Evolutionary conservation across 2,329 filamentous ascomycete species (phyloP).

Genomic region (Epichloe glyceriae): DNA sequence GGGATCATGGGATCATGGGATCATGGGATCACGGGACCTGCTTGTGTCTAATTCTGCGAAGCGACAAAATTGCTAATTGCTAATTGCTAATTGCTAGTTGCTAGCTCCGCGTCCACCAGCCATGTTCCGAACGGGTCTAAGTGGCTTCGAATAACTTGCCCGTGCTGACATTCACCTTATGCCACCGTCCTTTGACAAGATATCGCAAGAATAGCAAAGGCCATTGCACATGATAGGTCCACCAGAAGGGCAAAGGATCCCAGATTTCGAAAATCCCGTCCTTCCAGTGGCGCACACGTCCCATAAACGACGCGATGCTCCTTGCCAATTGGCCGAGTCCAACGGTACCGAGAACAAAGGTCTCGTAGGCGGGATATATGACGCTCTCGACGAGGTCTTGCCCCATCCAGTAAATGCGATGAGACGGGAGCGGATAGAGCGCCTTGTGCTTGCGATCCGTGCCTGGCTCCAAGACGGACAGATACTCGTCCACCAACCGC

Average conservation of each 20-base stretch:
- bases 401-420: slow-evolving; percentile 48
- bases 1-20: too few species aligned
- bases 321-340: not conserved
- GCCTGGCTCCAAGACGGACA: slow-evolving; percentile 28
- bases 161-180: slow-evolving; percentile 55
- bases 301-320: slow-evolving; percentile 14
- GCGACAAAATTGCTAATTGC: too few species aligned
- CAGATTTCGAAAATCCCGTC: slow-evolving; percentile 39
- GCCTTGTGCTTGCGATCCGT: slow-evolving; percentile 8
- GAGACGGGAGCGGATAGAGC: slow-evolving; percentile 11
- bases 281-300: slow-evolving; percentile 36
- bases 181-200: slow-evolving; percentile 41
- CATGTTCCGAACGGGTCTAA: too few species aligned
- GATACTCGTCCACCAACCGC: slow-evolving; percentile 38
- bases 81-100: too few species aligned
- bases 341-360: slow-evolving; percentile 13
- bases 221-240: slow-evolving; percentile 44
- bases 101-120: too few species aligned
- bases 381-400: slow-evolving; percentile 47
- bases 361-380: slow-evolving; percentile 29
- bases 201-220: slow-evolving; percentile 35
- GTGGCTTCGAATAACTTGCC: slow-evolving; percentile 19
- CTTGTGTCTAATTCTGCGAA: too few species aligned
- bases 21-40: too few species aligned
- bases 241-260: slow-evolving; percentile 45